Evolutionary conservation across 257 asterid genomes (phyloP), one percentile per base, ranked within the genome.

Genomic region (Ilex aquifolium): DNA sequence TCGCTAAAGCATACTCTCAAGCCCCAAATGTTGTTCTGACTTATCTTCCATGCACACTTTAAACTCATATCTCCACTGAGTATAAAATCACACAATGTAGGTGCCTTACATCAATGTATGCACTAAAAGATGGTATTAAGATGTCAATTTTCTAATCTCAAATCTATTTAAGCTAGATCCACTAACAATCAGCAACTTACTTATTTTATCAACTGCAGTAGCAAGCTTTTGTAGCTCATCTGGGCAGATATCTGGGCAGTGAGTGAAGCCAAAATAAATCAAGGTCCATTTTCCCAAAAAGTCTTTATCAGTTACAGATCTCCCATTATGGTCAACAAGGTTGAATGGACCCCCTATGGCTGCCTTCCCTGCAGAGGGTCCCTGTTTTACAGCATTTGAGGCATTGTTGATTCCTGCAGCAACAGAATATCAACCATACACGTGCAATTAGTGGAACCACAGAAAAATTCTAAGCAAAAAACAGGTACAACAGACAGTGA

Each of bases 191-290:
- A 32, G 63, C 44, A 58, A 75, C 95, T 83, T 74, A 88, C 98
- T 88, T 75, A 88, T 89, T 81, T 82, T 85, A 76, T 92, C 94
- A 70, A 92, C 78, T 65, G 99, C 96, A 59, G 80, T 69, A 59
- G 88, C 91, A 66, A 92, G 77, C 81, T 92, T 92, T 68, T 79
- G 91, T 66, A 92, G 89, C 74, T 92, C 97, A 67, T 86, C 97
- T 2, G 98, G 98, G 78, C 97, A 92, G 73, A 92, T 86, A 88
- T 92, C 97, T 61, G 99, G 99, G 73, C 97, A 92, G 75, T 87
- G 96, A 65, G 97, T 89, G 83, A 89, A 89, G 50, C 99, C 97
- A 78, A 92, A 89, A 76, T 92, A 92, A 59, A 89, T 31, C 68
- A 89, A 56, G 70, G 77, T 85, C 97, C 99, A 92, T 54, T 82